phyloP scores from a whole-genome alignment of 192 early-diverging fungal species.

The Coemansia sp. region DNA sequence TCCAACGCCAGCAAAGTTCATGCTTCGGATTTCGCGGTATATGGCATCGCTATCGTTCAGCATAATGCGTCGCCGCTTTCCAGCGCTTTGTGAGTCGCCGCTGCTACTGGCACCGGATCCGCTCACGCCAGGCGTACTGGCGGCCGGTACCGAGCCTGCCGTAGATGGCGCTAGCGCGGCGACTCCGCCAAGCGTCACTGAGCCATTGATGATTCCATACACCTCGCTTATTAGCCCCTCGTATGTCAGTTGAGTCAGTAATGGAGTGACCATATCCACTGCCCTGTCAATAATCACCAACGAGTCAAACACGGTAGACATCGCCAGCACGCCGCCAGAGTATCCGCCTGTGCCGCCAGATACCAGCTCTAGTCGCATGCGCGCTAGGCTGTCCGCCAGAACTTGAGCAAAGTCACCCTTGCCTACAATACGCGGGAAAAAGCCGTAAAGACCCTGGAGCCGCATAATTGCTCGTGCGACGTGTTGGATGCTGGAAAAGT shows the following conservation, averaged over 20 bases:
- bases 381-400: conserved; percentile 73
- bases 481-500: conserved; percentile 46
- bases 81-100: conserved; percentile 21
- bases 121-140: neutral
- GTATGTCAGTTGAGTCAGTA: conserved; percentile 95
- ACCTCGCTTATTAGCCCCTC: conserved; percentile 96
- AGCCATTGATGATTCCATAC: conserved; percentile 70
- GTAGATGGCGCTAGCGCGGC: neutral
- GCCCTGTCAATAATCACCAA: conserved; percentile 87
- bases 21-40: conserved; percentile 78
- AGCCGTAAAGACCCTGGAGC: conserved; percentile 81
- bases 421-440: conserved; percentile 87
- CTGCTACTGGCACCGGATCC: conserved; percentile 26
- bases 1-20: conserved; percentile 91
- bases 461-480: conserved; percentile 78
- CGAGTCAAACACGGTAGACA: conserved; percentile 74
- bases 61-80: conserved; percentile 72
- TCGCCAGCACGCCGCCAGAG: conserved; percentile 33
- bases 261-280: conserved; percentile 87
- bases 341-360: conserved; percentile 23
- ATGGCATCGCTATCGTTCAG: conserved; percentile 81
- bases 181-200: conserved; percentile 20
- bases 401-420: conserved; percentile 82
- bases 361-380: conserved; percentile 80
- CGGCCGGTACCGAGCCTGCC: no score